Evolutionary conservation across 352 stramenopile species (phyloP).

Genomic region (Phytophthora brassicae): DNA sequence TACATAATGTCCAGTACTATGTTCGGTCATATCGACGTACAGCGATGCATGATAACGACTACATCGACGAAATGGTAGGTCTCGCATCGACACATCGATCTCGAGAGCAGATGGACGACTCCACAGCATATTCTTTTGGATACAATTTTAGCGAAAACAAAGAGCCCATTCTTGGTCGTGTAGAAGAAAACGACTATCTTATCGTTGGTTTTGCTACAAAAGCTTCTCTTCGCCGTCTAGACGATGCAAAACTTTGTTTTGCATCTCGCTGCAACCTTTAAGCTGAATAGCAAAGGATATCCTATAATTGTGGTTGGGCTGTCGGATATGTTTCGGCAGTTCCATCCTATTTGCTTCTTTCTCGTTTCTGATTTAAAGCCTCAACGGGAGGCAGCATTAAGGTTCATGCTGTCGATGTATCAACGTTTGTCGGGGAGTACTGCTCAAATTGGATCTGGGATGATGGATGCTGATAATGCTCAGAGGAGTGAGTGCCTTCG

Average conservation of each 20-base stretch:
- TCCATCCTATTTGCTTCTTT: too few relatives aligned
- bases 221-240: background rate
- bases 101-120: background rate
- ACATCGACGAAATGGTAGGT: background rate
- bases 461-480: too few relatives aligned
- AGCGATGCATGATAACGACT: background rate
- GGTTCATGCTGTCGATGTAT: too few relatives aligned
- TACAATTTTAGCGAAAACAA: background rate
- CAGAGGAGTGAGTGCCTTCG: too few relatives aligned
- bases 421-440: too few relatives aligned
- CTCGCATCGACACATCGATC: background rate
- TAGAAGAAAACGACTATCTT: background rate
- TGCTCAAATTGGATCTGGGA: too few relatives aligned
- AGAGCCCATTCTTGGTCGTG: background rate
- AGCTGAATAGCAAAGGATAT: background rate
- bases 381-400: too few relatives aligned
- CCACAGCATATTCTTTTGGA: background rate
- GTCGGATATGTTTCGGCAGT: too few relatives aligned
- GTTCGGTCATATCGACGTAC: background rate
- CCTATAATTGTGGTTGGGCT: background rate
- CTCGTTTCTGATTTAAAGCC: too few relatives aligned
- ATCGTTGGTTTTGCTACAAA: background rate
- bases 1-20: background rate
- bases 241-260: background rate
- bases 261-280: conserved; percentile 2